These are phyloP conservation scores for Tuber melanosporum DNA, from an alignment of 495 filamentous ascomycete species.

Conservation along the genomic window DNA sequence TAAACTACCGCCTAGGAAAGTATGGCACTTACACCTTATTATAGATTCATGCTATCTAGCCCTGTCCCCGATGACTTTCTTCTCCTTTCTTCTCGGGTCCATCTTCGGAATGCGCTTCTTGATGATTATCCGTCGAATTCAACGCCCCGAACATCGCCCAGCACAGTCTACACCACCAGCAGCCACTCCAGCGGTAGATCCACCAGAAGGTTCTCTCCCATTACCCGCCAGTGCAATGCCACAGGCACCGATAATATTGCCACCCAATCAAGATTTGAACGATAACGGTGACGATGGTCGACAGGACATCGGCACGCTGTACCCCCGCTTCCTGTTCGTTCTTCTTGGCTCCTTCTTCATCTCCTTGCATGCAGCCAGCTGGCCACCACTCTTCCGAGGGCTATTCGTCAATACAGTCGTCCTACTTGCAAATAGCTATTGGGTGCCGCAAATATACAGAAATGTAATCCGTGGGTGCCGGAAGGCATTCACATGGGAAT, in stretches of 20 bases:
- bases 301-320: conserved; percentile 64
- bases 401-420: conserved; percentile 63
- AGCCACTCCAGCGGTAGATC: conserved; percentile 40
- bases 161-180: conserved; percentile 37
- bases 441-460: conserved; percentile 82
- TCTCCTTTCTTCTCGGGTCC: conserved; percentile 64
- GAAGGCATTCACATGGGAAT: conserved; percentile 78
- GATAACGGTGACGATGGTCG: conserved; percentile 45
- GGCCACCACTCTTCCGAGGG: conserved; percentile 62
- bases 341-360: conserved; percentile 66
- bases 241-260: conserved; percentile 65
- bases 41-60: conserved; percentile 61
- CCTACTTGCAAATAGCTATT: conserved; percentile 77
- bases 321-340: conserved; percentile 68
- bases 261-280: conserved; percentile 75
- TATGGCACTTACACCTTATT: conserved; percentile 52
- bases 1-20: not conserved
- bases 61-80: conserved; percentile 61
- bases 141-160: conserved; percentile 68
- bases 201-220: conserved; percentile 52
- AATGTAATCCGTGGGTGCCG: conserved; percentile 89
- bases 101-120: conserved; percentile 78
- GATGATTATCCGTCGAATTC: conserved; percentile 78
- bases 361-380: conserved; percentile 66
- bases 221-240: conserved; percentile 55